These are phyloP conservation scores for Candida adriatica DNA, from an alignment of 805 yeast species.

Conservation along the genomic window DNA sequence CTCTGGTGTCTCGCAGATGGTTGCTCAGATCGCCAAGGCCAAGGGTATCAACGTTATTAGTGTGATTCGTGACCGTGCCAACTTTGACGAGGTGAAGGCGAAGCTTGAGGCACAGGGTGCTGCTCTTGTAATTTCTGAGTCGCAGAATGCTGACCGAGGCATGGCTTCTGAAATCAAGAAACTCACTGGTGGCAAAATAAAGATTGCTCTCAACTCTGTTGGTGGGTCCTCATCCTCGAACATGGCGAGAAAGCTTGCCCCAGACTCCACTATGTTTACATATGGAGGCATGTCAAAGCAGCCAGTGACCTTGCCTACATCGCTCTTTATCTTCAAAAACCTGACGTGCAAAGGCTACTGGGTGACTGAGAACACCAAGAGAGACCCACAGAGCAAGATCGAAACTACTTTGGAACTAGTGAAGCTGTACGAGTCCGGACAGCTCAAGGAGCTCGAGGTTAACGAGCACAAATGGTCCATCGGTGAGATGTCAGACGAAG, in stretches of 20 bases:
- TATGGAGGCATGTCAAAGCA: constrained; percentile 98
- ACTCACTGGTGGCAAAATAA: constrained; percentile 49
- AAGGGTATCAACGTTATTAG: constrained; percentile 79
- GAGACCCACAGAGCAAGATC: constrained; percentile 53
- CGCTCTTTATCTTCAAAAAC: constrained; percentile 84
- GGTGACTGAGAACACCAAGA: constrained; percentile 66
- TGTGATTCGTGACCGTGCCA: constrained; percentile 80
- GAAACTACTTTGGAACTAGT: constrained; percentile 49
- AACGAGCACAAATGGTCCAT: constrained; percentile 25
- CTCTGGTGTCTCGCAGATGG: constrained; percentile 90
- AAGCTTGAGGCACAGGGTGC: constrained; percentile 70
- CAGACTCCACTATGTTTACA: constrained; percentile 73
- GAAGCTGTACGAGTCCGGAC: constrained; percentile 51
- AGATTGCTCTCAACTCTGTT: constrained; percentile 83
- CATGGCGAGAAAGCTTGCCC: constrained; percentile 73
- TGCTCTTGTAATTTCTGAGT: constrained; percentile 80
- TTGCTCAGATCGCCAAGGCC: constrained; percentile 76
- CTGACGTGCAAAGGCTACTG: constrained; percentile 85
- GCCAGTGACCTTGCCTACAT: constrained; percentile 88
- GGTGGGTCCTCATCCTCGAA: constrained; percentile 85
- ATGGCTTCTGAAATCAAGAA: constrained; percentile 54
- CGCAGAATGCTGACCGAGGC: constrained; percentile 63
- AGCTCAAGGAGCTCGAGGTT: constrained; percentile 36
- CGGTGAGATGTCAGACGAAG: constrained; percentile 28
- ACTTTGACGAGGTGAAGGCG: constrained; percentile 53